Percentiles rank a stretch among this genome's conserved stretches.
phyloP scores from a whole-genome alignment of 2,329 filamentous ascomycete species.

The Aspergillus arachidicola region DNA sequence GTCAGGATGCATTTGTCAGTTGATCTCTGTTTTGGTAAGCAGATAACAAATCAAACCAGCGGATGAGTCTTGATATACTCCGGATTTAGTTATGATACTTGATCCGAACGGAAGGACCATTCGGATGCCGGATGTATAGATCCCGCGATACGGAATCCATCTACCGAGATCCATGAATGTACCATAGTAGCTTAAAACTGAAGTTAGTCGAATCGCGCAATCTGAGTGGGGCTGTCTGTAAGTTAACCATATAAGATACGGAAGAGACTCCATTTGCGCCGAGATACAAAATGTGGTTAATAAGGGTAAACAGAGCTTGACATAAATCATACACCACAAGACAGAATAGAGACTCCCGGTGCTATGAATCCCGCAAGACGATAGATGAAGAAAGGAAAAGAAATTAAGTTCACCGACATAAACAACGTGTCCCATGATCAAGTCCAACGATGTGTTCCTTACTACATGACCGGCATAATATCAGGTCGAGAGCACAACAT shows the following conservation, averaged over 20 bases:
- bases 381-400: too few species aligned
- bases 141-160: neutral
- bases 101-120: neutral
- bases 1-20: neutral
- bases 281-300: too few species aligned
- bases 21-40: neutral
- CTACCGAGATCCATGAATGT: neutral
- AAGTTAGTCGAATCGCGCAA: neutral
- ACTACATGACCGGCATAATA: too few species aligned
- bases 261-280: neutral
- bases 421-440: too few species aligned
- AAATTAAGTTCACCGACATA: too few species aligned
- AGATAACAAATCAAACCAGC: neutral
- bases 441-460: too few species aligned
- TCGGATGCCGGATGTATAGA: neutral
- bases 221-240: neutral
- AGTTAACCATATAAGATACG: neutral
- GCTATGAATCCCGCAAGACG: too few species aligned
- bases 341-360: too few species aligned
- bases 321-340: too few species aligned
- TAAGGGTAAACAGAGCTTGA: too few species aligned
- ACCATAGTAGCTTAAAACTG: neutral
- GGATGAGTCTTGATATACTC: neutral
- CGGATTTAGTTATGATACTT: neutral
- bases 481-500: too few species aligned